phyloP scores from a whole-genome alignment of 1,284 basidiomycete species.

The Leccinum fallax region DNA sequence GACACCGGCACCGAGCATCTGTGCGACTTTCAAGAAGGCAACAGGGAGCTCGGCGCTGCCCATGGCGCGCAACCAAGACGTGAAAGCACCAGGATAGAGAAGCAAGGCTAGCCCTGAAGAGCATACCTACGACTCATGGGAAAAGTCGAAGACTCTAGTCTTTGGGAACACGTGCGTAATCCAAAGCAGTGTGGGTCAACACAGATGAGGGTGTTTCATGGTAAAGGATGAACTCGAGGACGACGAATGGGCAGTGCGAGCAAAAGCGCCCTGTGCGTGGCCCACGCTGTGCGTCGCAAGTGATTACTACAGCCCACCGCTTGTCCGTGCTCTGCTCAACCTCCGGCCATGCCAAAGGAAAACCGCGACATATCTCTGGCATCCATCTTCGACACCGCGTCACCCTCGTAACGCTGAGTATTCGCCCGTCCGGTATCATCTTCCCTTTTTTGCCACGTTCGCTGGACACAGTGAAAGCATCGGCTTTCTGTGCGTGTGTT shows the following conservation, averaged over 20 bases:
- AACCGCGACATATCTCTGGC: constrained; percentile 33
- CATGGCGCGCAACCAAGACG: constrained; percentile 36
- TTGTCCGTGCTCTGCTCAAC: constrained; percentile 32
- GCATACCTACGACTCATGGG: constrained; percentile 15
- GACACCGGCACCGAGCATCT: constrained; percentile 20
- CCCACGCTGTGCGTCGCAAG: constrained; percentile 21
- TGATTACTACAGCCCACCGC: constrained; percentile 7
- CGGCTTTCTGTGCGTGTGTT: constrained; percentile 33
- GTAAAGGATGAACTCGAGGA: constrained; percentile 16
- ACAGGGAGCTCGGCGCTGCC: constrained; percentile 14
- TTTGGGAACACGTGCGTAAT: constrained; percentile 29
- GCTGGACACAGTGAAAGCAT: constrained; percentile 26
- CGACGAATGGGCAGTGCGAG: constrained; percentile 21
- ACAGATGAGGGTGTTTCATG: constrained; percentile 7
- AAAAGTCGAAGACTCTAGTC: constrained; percentile 28
- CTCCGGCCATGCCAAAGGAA: constrained; percentile 4
- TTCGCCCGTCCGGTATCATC: constrained; percentile 28
- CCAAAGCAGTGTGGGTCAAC: constrained; percentile 20
- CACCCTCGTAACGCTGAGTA: constrained; percentile 14
- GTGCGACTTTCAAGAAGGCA: constrained; percentile 4
- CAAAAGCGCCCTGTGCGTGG: constrained; percentile 34
- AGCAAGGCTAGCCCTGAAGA: constrained; percentile 6
- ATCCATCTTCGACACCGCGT: constrained; percentile 15
- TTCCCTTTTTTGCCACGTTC: constrained; percentile 20
- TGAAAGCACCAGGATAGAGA: constrained; percentile 34